Conservation (phyloP, 805 yeast species). For the Metschnikowia koreensis region DNA sequence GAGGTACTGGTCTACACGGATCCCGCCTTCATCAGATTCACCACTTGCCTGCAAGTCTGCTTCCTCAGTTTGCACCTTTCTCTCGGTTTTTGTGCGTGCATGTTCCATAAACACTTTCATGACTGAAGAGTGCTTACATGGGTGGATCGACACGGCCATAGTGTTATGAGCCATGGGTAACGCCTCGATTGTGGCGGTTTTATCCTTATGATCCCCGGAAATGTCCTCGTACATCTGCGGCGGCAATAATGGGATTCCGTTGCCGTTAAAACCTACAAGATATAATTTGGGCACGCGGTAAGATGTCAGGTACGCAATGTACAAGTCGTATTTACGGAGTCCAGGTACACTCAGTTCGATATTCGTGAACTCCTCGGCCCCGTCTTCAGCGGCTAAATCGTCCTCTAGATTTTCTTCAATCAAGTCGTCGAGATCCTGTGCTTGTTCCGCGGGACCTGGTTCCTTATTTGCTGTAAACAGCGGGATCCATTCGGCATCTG, state of each 20-base stretch:
- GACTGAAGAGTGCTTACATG: slow-evolving; percentile 92
- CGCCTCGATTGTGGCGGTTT: slow-evolving; percentile 93
- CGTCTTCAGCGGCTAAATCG: slow-evolving; percentile 21
- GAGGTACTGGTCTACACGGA: slow-evolving; percentile 88
- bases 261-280: slow-evolving; percentile 77
- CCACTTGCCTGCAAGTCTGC: slow-evolving; percentile 8
- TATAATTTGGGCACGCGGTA: slow-evolving; percentile 95
- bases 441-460: background rate
- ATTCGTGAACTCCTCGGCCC: slow-evolving; percentile 30
- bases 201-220: slow-evolving; percentile 85
- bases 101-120: slow-evolving; percentile 82
- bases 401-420: slow-evolving; percentile 42
- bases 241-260: slow-evolving; percentile 85
- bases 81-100: slow-evolving; percentile 47
- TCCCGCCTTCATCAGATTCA: slow-evolving; percentile 11
- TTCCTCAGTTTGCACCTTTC: background rate
- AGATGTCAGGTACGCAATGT: slow-evolving; percentile 89
- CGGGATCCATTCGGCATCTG: slow-evolving; percentile 16
- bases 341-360: slow-evolving; percentile 36
- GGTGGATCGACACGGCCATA: slow-evolving; percentile 88
- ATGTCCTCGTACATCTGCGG: slow-evolving; percentile 94
- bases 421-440: slow-evolving; percentile 44
- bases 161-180: slow-evolving; percentile 79
- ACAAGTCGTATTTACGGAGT: slow-evolving; percentile 75
- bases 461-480: slow-evolving; percentile 4